phyloP scores from a whole-genome alignment of 352 stramenopile species.

The Globisporangium perplexum region DNA sequence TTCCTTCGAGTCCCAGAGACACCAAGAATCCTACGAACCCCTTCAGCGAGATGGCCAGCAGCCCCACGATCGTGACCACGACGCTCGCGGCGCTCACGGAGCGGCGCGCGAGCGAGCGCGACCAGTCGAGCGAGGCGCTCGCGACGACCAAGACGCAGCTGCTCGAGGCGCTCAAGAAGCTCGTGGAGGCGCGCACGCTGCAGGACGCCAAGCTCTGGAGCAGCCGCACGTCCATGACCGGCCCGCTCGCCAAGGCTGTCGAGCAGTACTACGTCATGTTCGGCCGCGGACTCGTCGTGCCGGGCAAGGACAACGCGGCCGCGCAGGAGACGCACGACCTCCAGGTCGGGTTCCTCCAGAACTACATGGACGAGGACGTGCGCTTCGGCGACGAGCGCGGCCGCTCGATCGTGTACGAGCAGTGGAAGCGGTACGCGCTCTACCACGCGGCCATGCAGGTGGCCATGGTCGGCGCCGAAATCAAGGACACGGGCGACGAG shows the following conservation, averaged over 20 bases:
- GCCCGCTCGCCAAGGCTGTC: constrained; percentile 7
- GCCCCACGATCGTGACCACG: constrained; percentile 2
- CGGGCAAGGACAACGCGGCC: constrained; percentile 1
- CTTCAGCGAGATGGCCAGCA: neutral
- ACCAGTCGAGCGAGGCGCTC: constrained; percentile 6
- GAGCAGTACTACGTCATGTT: constrained; percentile 19
- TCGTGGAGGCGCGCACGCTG: constrained; percentile 9
- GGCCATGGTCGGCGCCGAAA: constrained; percentile 6
- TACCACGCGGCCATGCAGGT: constrained; percentile 16
- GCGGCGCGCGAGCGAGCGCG: constrained; percentile 9
- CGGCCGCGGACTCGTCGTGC: constrained; percentile 9
- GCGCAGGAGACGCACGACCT: constrained; percentile 12
- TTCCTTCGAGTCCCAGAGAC: neutral
- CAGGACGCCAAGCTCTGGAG: constrained; percentile 15
- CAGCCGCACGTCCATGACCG: constrained; percentile 9
- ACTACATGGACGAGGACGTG: constrained; percentile 33
- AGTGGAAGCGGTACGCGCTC: constrained; percentile 18
- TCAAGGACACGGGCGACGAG: constrained; percentile 6
- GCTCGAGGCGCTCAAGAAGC: constrained; percentile 7
- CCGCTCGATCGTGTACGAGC: constrained; percentile 12
- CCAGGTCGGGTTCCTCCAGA: constrained; percentile 27
- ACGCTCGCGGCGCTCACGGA: constrained; percentile 8
- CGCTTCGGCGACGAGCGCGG: constrained; percentile 23
- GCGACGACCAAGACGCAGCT: constrained; percentile 9
- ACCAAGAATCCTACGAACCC: neutral